phyloP scores from a whole-genome alignment of 2,329 filamentous ascomycete genomes.

The Chaetomium sp. region DNA sequence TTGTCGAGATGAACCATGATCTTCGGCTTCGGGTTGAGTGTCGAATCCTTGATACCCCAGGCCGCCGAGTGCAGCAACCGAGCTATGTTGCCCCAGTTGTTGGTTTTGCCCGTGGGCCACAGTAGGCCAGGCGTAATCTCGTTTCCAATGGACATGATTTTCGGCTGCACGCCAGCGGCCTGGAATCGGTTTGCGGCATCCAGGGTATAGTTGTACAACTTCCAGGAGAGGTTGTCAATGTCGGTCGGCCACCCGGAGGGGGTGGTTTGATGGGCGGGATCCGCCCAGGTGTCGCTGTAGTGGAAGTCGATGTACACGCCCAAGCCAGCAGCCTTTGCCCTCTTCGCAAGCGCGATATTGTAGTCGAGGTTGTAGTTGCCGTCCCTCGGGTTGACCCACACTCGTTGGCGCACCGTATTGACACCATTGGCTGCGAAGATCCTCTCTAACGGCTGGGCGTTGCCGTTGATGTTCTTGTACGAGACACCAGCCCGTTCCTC shows the following conservation, averaged over 20 bases:
- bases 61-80: slow-evolving; percentile 65
- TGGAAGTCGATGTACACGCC: slow-evolving; percentile 50
- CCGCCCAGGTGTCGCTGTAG: slow-evolving; percentile 55
- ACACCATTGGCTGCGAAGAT: slow-evolving; percentile 65
- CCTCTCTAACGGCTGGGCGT: slow-evolving; percentile 58
- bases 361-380: slow-evolving; percentile 70
- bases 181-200: slow-evolving; percentile 64
- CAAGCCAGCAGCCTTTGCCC: slow-evolving; percentile 64
- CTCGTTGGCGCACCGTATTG: slow-evolving; percentile 69
- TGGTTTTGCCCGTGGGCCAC: slow-evolving; percentile 63
- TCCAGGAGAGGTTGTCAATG: slow-evolving; percentile 60
- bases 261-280: slow-evolving; percentile 63
- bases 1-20: slow-evolving; percentile 78
- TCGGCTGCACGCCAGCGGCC: slow-evolving; percentile 54
- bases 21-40: slow-evolving; percentile 58
- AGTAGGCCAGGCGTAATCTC: slow-evolving; percentile 70
- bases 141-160: slow-evolving; percentile 71
- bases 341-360: slow-evolving; percentile 67
- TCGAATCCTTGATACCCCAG: slow-evolving; percentile 65
- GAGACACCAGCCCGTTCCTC: slow-evolving; percentile 63
- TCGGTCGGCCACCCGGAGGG: slow-evolving; percentile 65
- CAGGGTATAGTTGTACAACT: slow-evolving; percentile 70
- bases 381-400: slow-evolving; percentile 70
- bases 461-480: slow-evolving; percentile 61
- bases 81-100: slow-evolving; percentile 62